phyloP scores from a whole-genome alignment of 2,329 filamentous ascomycete species.

The Verticillium albo-atrum region DNA sequence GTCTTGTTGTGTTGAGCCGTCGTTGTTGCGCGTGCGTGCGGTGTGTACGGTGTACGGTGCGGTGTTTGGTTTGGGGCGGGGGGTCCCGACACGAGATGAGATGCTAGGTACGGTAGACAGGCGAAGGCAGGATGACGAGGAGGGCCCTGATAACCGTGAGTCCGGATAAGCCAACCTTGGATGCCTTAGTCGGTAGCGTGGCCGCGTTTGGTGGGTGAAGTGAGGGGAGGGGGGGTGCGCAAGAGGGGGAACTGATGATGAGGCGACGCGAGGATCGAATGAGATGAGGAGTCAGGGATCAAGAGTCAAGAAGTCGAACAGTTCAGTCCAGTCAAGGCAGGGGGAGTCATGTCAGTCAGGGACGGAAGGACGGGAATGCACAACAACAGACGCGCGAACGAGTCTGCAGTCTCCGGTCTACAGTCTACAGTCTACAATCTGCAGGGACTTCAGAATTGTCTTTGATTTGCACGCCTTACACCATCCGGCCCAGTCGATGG shows the following conservation, averaged over 20 bases:
- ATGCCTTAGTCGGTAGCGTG: not conserved
- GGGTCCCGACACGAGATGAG: not conserved
- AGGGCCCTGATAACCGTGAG: not conserved
- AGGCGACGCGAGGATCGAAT: not conserved
- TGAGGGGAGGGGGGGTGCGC: not conserved
- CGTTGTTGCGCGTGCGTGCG: not conserved
- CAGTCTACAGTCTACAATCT: too few species aligned
- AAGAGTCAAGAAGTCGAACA: not conserved
- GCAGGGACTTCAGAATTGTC: too few species aligned
- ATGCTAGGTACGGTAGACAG: not conserved
- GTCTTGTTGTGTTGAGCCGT: not conserved
- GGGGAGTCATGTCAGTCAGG: not conserved
- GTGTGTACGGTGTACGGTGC: not conserved
- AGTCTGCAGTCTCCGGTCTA: too few species aligned
- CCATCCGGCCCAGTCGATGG: too few species aligned
- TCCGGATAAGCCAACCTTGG: not conserved
- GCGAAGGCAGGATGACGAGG: not conserved
- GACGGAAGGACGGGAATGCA: not conserved
- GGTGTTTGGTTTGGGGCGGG: too few species aligned
- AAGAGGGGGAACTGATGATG: not conserved
- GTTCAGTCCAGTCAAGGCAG: not conserved
- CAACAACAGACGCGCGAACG: not conserved
- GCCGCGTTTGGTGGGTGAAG: not conserved
- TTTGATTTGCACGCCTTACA: too few species aligned
- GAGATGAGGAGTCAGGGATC: not conserved